Conservation (phyloP, 2,329 filamentous ascomycete genomes). For the Apiospora aurea region DNA sequence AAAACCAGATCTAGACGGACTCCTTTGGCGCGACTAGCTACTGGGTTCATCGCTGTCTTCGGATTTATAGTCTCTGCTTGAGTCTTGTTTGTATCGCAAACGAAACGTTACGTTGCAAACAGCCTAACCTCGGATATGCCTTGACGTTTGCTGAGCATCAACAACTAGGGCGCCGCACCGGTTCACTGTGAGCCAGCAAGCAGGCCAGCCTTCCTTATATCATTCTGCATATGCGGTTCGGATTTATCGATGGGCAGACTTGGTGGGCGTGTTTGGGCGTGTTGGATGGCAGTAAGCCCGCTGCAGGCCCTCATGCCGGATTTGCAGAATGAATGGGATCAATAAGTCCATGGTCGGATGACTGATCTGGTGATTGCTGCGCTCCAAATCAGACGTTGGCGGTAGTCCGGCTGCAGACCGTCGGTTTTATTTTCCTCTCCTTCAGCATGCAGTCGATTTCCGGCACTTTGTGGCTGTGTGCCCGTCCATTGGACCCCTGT, state of each 20-base stretch:
- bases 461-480: constrained; percentile 13
- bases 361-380: not conserved
- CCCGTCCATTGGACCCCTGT: not conserved
- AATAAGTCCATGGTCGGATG: constrained; percentile 1
- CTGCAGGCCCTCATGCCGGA: not conserved
- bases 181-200: not conserved
- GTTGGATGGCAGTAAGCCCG: not conserved
- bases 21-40: not conserved
- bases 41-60: not conserved
- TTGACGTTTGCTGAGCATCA: not conserved
- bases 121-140: not conserved
- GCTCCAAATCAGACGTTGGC: not conserved
- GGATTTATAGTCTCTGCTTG: not conserved
- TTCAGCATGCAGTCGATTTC: not conserved
- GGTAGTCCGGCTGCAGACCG: constrained; percentile 3
- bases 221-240: not conserved
- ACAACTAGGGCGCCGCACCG: not conserved
- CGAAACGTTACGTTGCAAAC: not conserved
- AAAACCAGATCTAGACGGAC: not conserved
- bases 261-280: not conserved
- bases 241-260: not conserved
- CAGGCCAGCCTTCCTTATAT: not conserved
- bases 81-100: not conserved
- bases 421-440: not conserved
- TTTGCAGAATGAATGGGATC: not conserved